Percentiles rank a stretch among this genome's conserved stretches.
These are phyloP conservation scores for Cyclotella baltica DNA, from an alignment of 108 stramenopile genomes.

Conservation along the genomic window DNA sequence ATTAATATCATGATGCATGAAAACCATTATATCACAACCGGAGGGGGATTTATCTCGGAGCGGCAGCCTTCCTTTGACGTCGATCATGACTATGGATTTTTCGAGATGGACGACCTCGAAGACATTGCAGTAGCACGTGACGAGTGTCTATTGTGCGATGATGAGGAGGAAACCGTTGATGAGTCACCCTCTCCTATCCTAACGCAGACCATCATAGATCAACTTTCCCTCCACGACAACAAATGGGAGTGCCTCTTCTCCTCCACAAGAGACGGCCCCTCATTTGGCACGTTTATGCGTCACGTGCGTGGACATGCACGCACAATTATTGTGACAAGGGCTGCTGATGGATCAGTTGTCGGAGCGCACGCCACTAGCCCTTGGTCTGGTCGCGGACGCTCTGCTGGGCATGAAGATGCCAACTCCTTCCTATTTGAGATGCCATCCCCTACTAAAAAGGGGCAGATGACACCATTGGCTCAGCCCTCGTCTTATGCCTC, in stretches of 20 bases:
- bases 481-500: not conserved
- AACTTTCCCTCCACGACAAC: conserved; percentile 24
- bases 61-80: conserved; percentile 3
- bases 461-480: not conserved
- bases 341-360: conserved; percentile 13
- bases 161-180: not conserved
- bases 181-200: conserved; percentile 21
- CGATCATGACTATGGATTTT: conserved; percentile 20
- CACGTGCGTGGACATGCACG: conserved; percentile 16
- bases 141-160: not conserved
- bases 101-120: conserved; percentile 19
- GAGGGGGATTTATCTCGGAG: not conserved
- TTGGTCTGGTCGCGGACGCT: conserved; percentile 24
- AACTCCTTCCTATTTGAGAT: not conserved
- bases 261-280: conserved; percentile 26
- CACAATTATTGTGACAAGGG: conserved; percentile 30
- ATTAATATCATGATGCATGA: not conserved
- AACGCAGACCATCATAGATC: not conserved
- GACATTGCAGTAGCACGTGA: not conserved
- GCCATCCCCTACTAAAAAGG: not conserved
- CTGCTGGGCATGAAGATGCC: not conserved
- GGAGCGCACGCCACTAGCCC: conserved; percentile 26
- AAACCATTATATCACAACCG: not conserved
- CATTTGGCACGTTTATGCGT: conserved; percentile 33
- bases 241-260: conserved; percentile 30